Percentiles rank a stretch among this genome's conserved stretches.
phyloP scores from a whole-genome alignment of 306 rosid genomes.

The Pyrus communis region DNA sequence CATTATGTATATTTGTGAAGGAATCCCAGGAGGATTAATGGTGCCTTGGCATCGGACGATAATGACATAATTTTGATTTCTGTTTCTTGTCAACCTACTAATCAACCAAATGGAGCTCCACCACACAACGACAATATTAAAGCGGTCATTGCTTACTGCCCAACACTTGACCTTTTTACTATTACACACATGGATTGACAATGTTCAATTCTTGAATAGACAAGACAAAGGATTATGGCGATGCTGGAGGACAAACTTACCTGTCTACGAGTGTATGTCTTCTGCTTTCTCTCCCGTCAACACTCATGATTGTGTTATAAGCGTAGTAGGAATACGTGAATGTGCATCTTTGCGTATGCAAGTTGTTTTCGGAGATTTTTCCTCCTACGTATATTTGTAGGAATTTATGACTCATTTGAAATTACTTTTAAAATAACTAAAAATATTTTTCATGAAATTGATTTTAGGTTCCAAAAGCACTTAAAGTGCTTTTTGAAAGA shows the following conservation, averaged over 20 bases:
- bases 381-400: too few species aligned
- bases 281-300: too few species aligned
- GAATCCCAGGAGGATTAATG: neutral
- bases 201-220: neutral
- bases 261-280: too few species aligned
- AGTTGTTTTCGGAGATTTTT: too few species aligned
- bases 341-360: too few species aligned
- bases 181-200: neutral
- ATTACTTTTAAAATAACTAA: rapidly evolving
- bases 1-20: neutral
- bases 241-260: neutral
- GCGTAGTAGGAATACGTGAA: too few species aligned
- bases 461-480: too few species aligned
- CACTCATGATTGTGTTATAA: too few species aligned
- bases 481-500: too few species aligned
- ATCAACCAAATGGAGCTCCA: neutral
- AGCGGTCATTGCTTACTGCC: neutral
- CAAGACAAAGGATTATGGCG: neutral
- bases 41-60: constrained; percentile 4
- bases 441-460: too few species aligned
- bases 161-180: neutral
- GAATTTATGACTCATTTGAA: too few species aligned
- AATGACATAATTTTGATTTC: neutral
- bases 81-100: neutral
- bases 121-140: neutral